Evolutionary conservation across 192 early-diverging fungal genomes (phyloP), one percentile per base, ranked within the genome.

Genomic region (Paraglomus brasilianum): DNA sequence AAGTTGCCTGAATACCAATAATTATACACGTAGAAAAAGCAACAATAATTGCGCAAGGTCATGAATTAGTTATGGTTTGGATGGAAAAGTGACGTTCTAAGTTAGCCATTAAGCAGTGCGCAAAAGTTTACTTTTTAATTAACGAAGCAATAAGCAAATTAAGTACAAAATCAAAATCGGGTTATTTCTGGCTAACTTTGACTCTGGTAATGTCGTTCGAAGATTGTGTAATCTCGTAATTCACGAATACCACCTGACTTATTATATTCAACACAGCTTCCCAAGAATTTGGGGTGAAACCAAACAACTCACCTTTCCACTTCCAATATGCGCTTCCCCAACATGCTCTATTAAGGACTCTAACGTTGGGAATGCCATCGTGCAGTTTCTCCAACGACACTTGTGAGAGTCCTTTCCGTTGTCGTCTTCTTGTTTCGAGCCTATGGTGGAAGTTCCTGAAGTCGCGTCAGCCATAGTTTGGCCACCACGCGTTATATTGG

Each of bases 311-410:
- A 85, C 84, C 79, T 86, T 86, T 66, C 84, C 84, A 50, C 81
- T 74, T n/a, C 81, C 82, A 73, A 86, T 83, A 60, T 86, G 84
- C 38, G 66, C 63, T 40, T 80, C 79, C 40, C 78, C 77, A 9
- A 86, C 82, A 53, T 86, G 84, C n/a, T 70, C 66, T 42, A 86
- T 82, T 40, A 86, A 62, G 42, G 72, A 74, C 8, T 83, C 81
- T 8, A 86, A 68, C 5, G 70, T 72, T 19, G 40, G 55, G 48
- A 78, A 77, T 39, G 80, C 79, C 24, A 78, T 73, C 44, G 72
- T 66, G 53, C 84, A 86, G 30, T 69, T 77, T 72, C 77, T 74
- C 84, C 84, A 86, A 40, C 76, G 75, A 71, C 83, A 85, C 15
- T 63, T 72, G 55, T 76, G 77, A 43, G 67, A 70, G 44, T 73